These are phyloP conservation scores for Dryas alaskensis DNA, from an alignment of 306 rosid genomes.

Conservation along the genomic window DNA sequence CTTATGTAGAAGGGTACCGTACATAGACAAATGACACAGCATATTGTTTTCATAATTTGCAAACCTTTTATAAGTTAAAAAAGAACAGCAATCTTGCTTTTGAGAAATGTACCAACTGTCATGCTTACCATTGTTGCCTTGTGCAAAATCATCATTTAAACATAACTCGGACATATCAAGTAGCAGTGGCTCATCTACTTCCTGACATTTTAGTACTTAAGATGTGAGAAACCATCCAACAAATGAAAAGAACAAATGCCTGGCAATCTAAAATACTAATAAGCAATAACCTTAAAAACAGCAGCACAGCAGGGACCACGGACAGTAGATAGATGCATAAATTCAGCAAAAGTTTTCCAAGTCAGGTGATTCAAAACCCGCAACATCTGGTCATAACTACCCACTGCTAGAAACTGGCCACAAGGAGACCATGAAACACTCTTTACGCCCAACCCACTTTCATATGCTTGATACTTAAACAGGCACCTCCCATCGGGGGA, in stretches of 20 bases:
- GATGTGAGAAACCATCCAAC: slow-evolving; percentile 24
- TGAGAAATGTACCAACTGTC: slow-evolving; percentile 17
- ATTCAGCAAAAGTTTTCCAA: slow-evolving; percentile 99
- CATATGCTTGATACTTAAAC: slow-evolving; percentile 89
- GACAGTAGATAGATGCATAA: slow-evolving; percentile 72
- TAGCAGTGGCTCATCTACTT: slow-evolving; percentile 85
- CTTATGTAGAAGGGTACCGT: background rate
- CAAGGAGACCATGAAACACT: slow-evolving; percentile 97
- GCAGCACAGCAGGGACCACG: slow-evolving; percentile 84
- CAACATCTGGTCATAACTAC: slow-evolving; percentile 97
- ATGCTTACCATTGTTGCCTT: slow-evolving; percentile 64
- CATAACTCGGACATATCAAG: slow-evolving; percentile 89
- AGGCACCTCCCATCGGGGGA: slow-evolving; percentile 97
- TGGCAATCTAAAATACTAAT: slow-evolving; percentile 12
- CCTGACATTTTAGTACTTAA: slow-evolving; percentile 47
- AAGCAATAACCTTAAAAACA: slow-evolving; percentile 70
- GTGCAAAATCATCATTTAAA: slow-evolving; percentile 63
- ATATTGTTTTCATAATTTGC: slow-evolving; percentile 1
- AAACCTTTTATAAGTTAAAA: background rate
- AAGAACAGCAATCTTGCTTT: background rate
- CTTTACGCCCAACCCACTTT: slow-evolving; percentile 95
- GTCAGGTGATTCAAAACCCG: slow-evolving; percentile 89
- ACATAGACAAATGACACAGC: background rate
- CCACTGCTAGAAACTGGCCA: slow-evolving; percentile 95
- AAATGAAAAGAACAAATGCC: slow-evolving; percentile 4